Evolutionary conservation across 164 flowering plant genomes (phyloP), one percentile per base, ranked within the genome.

Genomic region (Stephania cephalantha): DNA sequence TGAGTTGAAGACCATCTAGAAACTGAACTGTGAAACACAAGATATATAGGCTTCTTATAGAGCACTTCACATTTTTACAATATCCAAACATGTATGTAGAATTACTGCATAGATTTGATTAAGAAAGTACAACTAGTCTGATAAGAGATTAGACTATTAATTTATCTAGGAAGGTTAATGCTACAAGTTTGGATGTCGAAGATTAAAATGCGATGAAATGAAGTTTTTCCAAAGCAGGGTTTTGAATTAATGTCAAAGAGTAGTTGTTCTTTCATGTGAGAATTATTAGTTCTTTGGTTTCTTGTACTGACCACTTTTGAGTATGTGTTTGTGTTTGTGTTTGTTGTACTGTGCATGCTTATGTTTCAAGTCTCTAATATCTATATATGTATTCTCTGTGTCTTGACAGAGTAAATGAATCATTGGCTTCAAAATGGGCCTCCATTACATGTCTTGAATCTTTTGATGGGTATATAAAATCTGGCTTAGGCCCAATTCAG

Each of bases 121-220:
- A 71, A 48, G 46, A 53, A 74, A 74, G 31, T n/a, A 48, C 50
- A 68, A 74, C 61, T 74, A 46, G 72, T 68, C 55, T 48, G 71
- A 17, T 68, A 46, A 53, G 53, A 74, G 5, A 35, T 35, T 35
- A 35, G 48, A 9, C 17, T 55, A 58, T 25, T 25, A 55, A 12
- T 2, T n/a, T 15, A 68, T n/a, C 42, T 42, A 68, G 10, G 5
- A 71, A 35, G 35, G 42, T 15, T 6, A 30, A 13, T 53, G 50
- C 9, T 73, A 11, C 61, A 73, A 46, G 70, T 73, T 69, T 68
- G 61, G 52, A 68, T 68, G 12, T 64, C 18, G 11, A 6, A 68
- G 35, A 42, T 10, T 3, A 13, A 45, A 11, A 18, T 4, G n/a
- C n/a, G 42, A 4, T 74, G 65, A 68, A n/a, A 70, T 18, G 42